Percentiles rank a stretch among this genome's conserved stretches.
Conservation (phyloP, 768 basidiomycete genomes). For the Tricholoma matsutake region DNA sequence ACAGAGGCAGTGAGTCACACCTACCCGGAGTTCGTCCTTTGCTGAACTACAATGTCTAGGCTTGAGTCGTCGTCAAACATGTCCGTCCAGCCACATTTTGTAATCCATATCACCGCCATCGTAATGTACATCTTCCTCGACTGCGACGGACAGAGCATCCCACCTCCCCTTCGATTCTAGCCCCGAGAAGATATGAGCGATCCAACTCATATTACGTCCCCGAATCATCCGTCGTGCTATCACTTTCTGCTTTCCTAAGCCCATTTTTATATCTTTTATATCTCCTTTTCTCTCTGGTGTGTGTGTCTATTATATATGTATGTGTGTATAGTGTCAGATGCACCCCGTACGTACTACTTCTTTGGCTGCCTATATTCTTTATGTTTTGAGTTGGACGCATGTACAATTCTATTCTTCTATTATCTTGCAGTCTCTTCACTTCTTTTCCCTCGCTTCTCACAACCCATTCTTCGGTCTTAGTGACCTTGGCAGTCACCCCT, state of each 20-base stretch:
- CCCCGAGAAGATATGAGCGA: neutral
- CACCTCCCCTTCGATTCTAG: conserved; percentile 6
- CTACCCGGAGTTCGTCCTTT: neutral
- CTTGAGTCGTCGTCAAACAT: conserved; percentile 1
- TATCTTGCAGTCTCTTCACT: neutral
- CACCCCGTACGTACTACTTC: neutral
- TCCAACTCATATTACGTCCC: conserved; percentile 10
- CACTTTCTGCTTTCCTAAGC: conserved; percentile 17
- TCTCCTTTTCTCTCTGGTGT: conserved; percentile 1
- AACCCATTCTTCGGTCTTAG: neutral
- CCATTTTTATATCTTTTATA: conserved; percentile 15
- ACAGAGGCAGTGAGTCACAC: conserved; percentile 6
- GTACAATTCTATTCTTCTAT: neutral
- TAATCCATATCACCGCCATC: conserved; percentile 7
- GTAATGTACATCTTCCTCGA: conserved; percentile 9
- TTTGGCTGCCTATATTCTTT: neutral
- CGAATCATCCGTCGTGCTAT: conserved; percentile 20
- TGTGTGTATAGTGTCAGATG: conserved; percentile 1
- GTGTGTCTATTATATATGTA: conserved; percentile 3
- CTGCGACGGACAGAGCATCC: conserved; percentile 12
- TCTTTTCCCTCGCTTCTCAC: neutral
- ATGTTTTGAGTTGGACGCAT: neutral
- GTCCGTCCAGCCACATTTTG: conserved; percentile 9
- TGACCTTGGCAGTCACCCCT: neutral
- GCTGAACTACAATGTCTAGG: neutral